Evolutionary conservation across 352 stramenopile genomes (phyloP).

Genomic region (Pythium vanterpoolii): DNA sequence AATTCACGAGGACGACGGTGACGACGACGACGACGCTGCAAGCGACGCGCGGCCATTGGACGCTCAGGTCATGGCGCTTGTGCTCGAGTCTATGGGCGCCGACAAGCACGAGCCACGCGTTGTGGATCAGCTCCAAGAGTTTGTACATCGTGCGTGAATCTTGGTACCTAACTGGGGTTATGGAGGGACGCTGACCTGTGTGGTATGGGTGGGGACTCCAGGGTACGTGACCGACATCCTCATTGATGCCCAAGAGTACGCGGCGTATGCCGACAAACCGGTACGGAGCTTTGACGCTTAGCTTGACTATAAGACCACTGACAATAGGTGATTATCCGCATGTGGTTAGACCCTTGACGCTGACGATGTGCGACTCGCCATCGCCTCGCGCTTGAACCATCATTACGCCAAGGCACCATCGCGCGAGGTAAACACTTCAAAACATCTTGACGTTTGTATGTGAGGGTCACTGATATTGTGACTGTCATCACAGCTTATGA

Average conservation of each 20-base stretch:
- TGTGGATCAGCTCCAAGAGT: conserved; percentile 79
- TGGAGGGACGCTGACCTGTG: background rate
- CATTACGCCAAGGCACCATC: conserved; percentile 73
- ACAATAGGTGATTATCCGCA: conserved; percentile 3
- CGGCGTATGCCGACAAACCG: conserved; percentile 71
- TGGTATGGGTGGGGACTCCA: too few relatives aligned
- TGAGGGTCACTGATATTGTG: background rate
- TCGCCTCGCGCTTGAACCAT: conserved; percentile 74
- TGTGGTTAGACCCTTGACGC: conserved; percentile 53
- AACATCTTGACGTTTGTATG: conserved; percentile 5
- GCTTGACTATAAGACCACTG: background rate
- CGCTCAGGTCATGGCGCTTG: conserved; percentile 45
- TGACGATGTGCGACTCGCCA: conserved; percentile 76
- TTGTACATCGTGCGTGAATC: conserved; percentile 63
- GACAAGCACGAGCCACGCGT: conserved; percentile 79
- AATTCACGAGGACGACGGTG: conserved; percentile 67
- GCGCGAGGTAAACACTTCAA: conserved; percentile 42
- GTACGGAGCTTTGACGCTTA: conserved; percentile 17
- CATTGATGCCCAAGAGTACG: conserved; percentile 83
- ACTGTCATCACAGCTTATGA: conserved; percentile 53
- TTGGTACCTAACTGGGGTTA: background rate
- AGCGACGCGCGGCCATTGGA: conserved; percentile 57
- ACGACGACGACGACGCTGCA: conserved; percentile 32
- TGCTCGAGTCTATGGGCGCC: conserved; percentile 80
- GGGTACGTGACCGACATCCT: conserved; percentile 81